phyloP scores from a whole-genome alignment of 805 yeast genomes.

The Metschnikowia gruessii region DNA sequence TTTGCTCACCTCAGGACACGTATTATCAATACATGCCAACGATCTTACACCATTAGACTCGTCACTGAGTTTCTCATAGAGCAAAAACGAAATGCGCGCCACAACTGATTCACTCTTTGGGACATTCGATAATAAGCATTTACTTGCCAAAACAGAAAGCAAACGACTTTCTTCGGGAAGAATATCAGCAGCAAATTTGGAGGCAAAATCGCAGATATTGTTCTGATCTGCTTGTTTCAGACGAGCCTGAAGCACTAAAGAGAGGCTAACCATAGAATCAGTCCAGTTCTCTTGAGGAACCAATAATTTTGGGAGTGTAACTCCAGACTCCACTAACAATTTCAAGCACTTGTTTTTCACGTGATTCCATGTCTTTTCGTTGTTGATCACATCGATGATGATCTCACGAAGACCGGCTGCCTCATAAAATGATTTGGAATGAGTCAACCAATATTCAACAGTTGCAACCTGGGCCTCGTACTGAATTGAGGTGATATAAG shows the following conservation, averaged over 20 bases:
- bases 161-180: conserved; percentile 4
- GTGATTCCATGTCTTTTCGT: conserved; percentile 1
- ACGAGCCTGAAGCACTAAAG: conserved; percentile 7
- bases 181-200: conserved; percentile 3
- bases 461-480: conserved; percentile 11
- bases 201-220: background rate
- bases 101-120: background rate
- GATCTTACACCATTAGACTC: conserved; percentile 9
- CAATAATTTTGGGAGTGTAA: background rate
- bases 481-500: background rate
- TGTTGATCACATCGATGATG: background rate
- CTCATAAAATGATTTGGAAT: background rate
- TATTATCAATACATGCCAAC: conserved; percentile 4
- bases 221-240: background rate
- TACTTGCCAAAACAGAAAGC: conserved; percentile 6
- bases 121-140: background rate
- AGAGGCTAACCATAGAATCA: background rate
- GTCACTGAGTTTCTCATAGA: conserved; percentile 10
- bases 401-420: background rate
- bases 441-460: conserved; percentile 3
- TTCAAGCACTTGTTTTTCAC: conserved; percentile 1
- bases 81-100: background rate
- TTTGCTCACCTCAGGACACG: conserved; percentile 2
- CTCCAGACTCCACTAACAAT: background rate
- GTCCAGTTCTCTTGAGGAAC: background rate